Conservation (phyloP, 2,329 filamentous ascomycete species). For the Trichoderma polysporum region DNA sequence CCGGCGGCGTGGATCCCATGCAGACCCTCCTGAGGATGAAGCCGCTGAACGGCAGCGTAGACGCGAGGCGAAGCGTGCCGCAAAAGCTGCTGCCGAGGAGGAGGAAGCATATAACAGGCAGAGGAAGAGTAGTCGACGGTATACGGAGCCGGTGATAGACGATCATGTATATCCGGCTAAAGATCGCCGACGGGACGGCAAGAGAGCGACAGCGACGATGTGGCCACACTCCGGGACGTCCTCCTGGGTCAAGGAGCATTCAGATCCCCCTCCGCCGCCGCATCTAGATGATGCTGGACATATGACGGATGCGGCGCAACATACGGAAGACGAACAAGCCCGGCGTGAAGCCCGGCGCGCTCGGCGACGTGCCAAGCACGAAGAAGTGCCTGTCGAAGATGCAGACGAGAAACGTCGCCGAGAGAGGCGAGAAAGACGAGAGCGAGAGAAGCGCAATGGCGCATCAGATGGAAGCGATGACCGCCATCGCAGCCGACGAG, state of each 20-base stretch:
- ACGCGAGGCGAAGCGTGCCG: slow-evolving; percentile 51
- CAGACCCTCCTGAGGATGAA: slow-evolving; percentile 47
- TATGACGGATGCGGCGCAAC: slow-evolving; percentile 35
- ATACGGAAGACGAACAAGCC: slow-evolving; percentile 47
- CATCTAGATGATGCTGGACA: slow-evolving; percentile 42
- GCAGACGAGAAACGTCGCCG: slow-evolving; percentile 45
- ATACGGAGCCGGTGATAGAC: slow-evolving; percentile 43
- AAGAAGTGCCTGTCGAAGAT: slow-evolving; percentile 44
- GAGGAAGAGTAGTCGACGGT: slow-evolving; percentile 41
- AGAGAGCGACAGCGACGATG: slow-evolving; percentile 37
- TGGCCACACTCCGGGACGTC: slow-evolving; percentile 66
- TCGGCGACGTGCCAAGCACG: slow-evolving; percentile 45
- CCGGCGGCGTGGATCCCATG: slow-evolving; percentile 50
- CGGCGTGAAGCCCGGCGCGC: slow-evolving; percentile 50
- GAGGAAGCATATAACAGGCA: slow-evolving; percentile 36
- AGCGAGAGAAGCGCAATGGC: slow-evolving; percentile 32
- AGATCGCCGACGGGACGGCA: slow-evolving; percentile 38
- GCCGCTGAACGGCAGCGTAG: slow-evolving; percentile 55
- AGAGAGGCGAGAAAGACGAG: slow-evolving; percentile 45
- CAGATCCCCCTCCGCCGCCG: slow-evolving; percentile 57
- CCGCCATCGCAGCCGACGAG: slow-evolving; percentile 42
- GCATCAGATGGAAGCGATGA: slow-evolving; percentile 47
- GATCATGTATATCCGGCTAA: slow-evolving; percentile 47
- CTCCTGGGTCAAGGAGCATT: slow-evolving; percentile 66
- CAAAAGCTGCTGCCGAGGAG: slow-evolving; percentile 42